These are phyloP conservation scores for Yueomyces sp. DNA, from an alignment of 805 yeast species.

Conservation along the genomic window DNA sequence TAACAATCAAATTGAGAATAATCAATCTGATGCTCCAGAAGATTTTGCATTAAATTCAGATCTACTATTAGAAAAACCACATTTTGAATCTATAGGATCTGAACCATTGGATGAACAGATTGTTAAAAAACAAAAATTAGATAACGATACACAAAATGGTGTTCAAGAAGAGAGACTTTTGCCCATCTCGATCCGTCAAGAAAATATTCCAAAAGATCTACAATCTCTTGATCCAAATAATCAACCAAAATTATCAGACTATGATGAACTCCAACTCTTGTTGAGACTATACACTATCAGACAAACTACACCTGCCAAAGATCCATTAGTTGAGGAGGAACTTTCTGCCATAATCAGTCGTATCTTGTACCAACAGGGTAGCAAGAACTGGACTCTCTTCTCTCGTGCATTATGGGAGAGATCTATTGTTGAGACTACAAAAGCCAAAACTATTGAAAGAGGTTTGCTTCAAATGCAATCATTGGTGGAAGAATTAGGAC, in stretches of 20 bases:
- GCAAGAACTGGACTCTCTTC: slow-evolving; percentile 53
- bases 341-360: slow-evolving; percentile 64
- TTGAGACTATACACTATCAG: slow-evolving; percentile 50
- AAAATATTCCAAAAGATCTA: slow-evolving; percentile 46
- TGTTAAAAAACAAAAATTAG: slow-evolving; percentile 22
- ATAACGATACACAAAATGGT: slow-evolving; percentile 23
- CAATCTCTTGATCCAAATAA: slow-evolving; percentile 58
- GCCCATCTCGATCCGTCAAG: slow-evolving; percentile 50
- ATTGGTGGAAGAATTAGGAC: slow-evolving; percentile 76
- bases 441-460: slow-evolving; percentile 80
- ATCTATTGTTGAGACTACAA: slow-evolving; percentile 66
- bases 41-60: slow-evolving; percentile 59
- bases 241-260: slow-evolving; percentile 59
- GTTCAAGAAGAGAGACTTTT: slow-evolving; percentile 33
- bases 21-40: slow-evolving; percentile 31
- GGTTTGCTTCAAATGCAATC: slow-evolving; percentile 90
- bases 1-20: slow-evolving; percentile 6
- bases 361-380: slow-evolving; percentile 37
- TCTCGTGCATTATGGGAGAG: slow-evolving; percentile 84
- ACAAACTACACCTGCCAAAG: slow-evolving; percentile 59
- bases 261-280: slow-evolving; percentile 64
- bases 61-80: slow-evolving; percentile 59
- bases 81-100: slow-evolving; percentile 46
- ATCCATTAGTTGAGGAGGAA: slow-evolving; percentile 68
- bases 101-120: slow-evolving; percentile 32